Base-by-base conservation (phyloP, 2,329 filamentous ascomycete genomes). In the Lachnellula suecica region DNA sequence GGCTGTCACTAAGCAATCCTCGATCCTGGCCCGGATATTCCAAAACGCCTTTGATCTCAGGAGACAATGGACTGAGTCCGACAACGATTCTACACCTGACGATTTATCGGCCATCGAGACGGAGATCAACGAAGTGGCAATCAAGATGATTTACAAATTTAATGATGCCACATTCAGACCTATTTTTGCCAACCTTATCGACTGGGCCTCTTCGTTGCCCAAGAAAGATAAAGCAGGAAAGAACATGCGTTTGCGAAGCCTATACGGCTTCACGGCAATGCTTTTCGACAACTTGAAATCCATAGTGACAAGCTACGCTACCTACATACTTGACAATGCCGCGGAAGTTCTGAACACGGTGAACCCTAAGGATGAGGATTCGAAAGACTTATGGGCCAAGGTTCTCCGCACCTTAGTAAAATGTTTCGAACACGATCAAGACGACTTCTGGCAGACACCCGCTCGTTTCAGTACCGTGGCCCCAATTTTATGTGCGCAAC, bases 111-210 rank as follows among this genome's bases (percentile, higher is more conserved):
- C 78, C 38, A 75, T 91, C 11, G 90, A 96, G 66, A 72, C 74
- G 2, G 74, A 77, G 10, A 66, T 89, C 59, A 87, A 90, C 66
- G 81, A 87, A 9, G 83, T 88, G 11, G 83, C 86, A 0, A 81
- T 99, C 53, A 89, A 91, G 70, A 94, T 97, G 85, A 88, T 96
- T 49, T 91, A 96, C 76, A 97, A 97, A 76, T 82, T 99, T 56
- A 97, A 97, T 72, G 94, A 99, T 67, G 86, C 88, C 1, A 84
- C 88, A 0, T 99, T 99, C 83, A 82, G 92, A 11, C 95, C 94
- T 1, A 84, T 99, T 57, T 99, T 97, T 74, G 80, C 85, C 15
- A 83, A 87, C 59, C 75, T 97, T n/a, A 78, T 95, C 42, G 90
- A 96, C 52, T 97, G 92, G 88, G 81, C 88, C 1, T 78, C 76